A percentile compares a stretch with the other conserved stretches of the same genome.
phyloP scores from a whole-genome alignment of 306 rosid species.

The Urtica urens region DNA sequence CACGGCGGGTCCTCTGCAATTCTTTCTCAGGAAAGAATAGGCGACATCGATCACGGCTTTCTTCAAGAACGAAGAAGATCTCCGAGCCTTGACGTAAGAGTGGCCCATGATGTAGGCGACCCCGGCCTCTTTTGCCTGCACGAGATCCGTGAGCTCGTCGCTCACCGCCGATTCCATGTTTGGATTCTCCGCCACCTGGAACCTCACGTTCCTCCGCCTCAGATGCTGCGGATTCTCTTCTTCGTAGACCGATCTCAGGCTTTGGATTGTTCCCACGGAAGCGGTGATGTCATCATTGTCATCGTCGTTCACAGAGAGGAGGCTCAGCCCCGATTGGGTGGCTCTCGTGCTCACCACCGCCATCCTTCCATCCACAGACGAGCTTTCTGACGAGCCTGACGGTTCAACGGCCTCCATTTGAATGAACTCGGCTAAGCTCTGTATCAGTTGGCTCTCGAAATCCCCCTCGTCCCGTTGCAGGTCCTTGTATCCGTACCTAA shows the following conservation, averaged over 20 bases:
- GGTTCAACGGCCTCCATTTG: slow-evolving; percentile 78
- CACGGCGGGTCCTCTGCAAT: slow-evolving; percentile 77
- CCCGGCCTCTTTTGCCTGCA: slow-evolving; percentile 81
- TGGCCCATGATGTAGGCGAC: slow-evolving; percentile 82
- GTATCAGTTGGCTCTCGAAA: slow-evolving; percentile 73
- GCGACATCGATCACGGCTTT: slow-evolving; percentile 63
- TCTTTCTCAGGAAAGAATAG: slow-evolving; percentile 71
- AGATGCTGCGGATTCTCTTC: slow-evolving; percentile 55
- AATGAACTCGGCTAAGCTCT: slow-evolving; percentile 72
- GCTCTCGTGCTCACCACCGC: slow-evolving; percentile 62
- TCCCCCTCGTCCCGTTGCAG: slow-evolving; percentile 65
- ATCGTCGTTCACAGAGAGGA: slow-evolving; percentile 34
- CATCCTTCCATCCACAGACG: slow-evolving; percentile 70
- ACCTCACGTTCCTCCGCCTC: slow-evolving; percentile 50
- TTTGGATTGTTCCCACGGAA: slow-evolving; percentile 34
- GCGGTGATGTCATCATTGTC: slow-evolving; percentile 24
- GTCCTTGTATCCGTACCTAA: slow-evolving; percentile 91
- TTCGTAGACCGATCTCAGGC: slow-evolving; percentile 52
- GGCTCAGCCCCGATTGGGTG: slow-evolving; percentile 31
- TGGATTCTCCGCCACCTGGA: slow-evolving; percentile 35
- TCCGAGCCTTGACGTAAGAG: slow-evolving; percentile 81
- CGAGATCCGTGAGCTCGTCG: slow-evolving; percentile 61
- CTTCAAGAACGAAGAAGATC: slow-evolving; percentile 55
- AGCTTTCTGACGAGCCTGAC: slow-evolving; percentile 40
- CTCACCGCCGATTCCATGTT: slow-evolving; percentile 48